phyloP scores from a whole-genome alignment of 2,329 filamentous ascomycete genomes.

The Monosporascus sp. region DNA sequence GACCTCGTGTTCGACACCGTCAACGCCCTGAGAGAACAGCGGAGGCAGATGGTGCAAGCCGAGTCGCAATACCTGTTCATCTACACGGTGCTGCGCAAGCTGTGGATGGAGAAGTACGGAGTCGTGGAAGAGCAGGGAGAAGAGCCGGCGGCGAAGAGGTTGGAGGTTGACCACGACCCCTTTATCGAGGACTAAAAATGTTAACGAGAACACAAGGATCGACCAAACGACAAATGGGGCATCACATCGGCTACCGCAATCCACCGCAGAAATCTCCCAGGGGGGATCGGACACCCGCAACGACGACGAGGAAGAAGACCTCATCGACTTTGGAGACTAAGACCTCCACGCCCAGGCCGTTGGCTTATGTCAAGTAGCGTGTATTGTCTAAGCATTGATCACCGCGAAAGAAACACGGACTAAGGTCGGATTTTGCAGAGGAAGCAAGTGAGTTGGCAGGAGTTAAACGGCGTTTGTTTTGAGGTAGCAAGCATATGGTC shows the following conservation, averaged over 20 bases:
- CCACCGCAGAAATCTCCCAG: too few species aligned
- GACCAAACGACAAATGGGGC: neutral
- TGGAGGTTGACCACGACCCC: conserved; percentile 42
- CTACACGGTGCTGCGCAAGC: conserved; percentile 75
- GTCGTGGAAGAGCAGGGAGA: conserved; percentile 25
- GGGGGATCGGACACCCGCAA: neutral
- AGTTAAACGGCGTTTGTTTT: too few species aligned
- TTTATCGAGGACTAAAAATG: conserved; percentile 28
- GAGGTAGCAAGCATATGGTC: too few species aligned
- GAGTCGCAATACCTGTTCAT: conserved; percentile 81
- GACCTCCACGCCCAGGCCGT: neutral
- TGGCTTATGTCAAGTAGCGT: neutral
- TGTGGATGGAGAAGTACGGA: conserved; percentile 63
- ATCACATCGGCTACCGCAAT: neutral
- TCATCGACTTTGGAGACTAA: neutral
- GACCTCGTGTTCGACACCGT: conserved; percentile 78
- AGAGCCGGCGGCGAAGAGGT: conserved; percentile 46
- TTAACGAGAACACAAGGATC: conserved; percentile 5
- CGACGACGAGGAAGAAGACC: neutral
- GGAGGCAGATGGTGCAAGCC: conserved; percentile 93
- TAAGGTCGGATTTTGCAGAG: too few species aligned
- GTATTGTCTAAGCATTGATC: too few species aligned
- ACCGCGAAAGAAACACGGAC: neutral
- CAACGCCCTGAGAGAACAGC: conserved; percentile 74
- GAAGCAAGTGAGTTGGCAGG: too few species aligned